These are phyloP conservation scores for Periconia sp. DNA, from an alignment of 2,329 filamentous ascomycete species.

Conservation along the genomic window DNA sequence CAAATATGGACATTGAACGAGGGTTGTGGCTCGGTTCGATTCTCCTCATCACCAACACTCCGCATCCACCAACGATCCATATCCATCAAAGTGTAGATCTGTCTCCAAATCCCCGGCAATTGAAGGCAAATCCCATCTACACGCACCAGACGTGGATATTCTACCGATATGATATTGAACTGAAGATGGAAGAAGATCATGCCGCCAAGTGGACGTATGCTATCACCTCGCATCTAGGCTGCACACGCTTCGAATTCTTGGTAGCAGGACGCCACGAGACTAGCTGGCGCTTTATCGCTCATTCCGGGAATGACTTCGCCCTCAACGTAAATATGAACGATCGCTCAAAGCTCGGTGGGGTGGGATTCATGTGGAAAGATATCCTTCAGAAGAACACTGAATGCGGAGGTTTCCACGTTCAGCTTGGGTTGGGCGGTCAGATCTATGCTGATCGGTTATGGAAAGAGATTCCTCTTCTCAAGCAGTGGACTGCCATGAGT, in stretches of 20 bases:
- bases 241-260: slow-evolving; percentile 97
- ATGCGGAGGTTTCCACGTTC: slow-evolving; percentile 92
- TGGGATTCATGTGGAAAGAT: slow-evolving; percentile 98
- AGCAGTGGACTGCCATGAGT: slow-evolving; percentile 92
- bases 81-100: slow-evolving; percentile 89
- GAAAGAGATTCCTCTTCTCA: slow-evolving; percentile 92
- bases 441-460: slow-evolving; percentile 95
- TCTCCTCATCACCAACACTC: slow-evolving; percentile 86
- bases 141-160: slow-evolving; percentile 95
- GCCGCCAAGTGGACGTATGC: slow-evolving; percentile 95
- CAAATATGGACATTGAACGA: slow-evolving; percentile 94
- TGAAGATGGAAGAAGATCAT: slow-evolving; percentile 82
- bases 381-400: slow-evolving; percentile 97
- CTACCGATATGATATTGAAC: slow-evolving; percentile 89
- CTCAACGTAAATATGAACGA: slow-evolving; percentile 86
- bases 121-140: slow-evolving; percentile 81
- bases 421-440: slow-evolving; percentile 90
- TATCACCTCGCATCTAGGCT: slow-evolving; percentile 94
- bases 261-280: slow-evolving; percentile 89
- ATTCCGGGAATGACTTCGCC: slow-evolving; percentile 95
- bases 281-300: slow-evolving; percentile 94
- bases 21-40: slow-evolving; percentile 94
- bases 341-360: slow-evolving; percentile 81
- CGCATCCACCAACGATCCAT: slow-evolving; percentile 94
- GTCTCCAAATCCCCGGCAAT: slow-evolving; percentile 88